Percentiles rank a stretch among this genome's conserved stretches.
These are phyloP conservation scores for Collariella sp. DNA, from an alignment of 495 filamentous ascomycete genomes.

Conservation along the genomic window DNA sequence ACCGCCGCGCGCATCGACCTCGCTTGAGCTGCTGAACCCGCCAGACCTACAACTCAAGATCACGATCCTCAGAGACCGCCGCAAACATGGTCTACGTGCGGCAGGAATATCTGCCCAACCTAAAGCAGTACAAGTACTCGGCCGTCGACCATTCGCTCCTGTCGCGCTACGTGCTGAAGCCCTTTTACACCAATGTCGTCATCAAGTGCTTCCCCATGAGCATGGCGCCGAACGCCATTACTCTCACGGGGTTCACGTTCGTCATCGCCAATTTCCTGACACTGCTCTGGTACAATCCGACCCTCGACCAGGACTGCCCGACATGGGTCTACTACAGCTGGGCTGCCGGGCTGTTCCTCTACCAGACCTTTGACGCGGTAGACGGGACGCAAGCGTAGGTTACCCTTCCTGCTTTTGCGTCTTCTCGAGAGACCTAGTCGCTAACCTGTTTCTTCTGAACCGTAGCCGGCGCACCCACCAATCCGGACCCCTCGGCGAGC, in stretches of 20 bases:
- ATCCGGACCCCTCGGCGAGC: slow-evolving; percentile 86
- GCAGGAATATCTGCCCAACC: slow-evolving; percentile 76
- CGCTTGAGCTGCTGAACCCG: background rate
- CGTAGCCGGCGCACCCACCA: slow-evolving; percentile 76
- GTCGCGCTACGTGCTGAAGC: slow-evolving; percentile 88
- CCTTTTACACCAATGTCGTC: slow-evolving; percentile 91
- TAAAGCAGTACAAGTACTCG: slow-evolving; percentile 88
- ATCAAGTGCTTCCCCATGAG: slow-evolving; percentile 89
- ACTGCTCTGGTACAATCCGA: slow-evolving; percentile 93
- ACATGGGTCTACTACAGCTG: slow-evolving; percentile 90
- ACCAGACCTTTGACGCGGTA: slow-evolving; percentile 97
- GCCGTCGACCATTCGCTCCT: slow-evolving; percentile 80
- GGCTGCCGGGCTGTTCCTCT: slow-evolving; percentile 83
- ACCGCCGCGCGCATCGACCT: background rate
- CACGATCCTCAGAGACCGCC: background rate
- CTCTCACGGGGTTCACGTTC: slow-evolving; percentile 83
- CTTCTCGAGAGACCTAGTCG: background rate
- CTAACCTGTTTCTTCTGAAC: slow-evolving; percentile 16
- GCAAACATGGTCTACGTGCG: slow-evolving; percentile 73
- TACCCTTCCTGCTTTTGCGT: background rate
- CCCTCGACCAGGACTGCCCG: slow-evolving; percentile 85
- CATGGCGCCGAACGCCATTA: slow-evolving; percentile 87
- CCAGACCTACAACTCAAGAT: background rate
- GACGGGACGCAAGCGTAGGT: slow-evolving; percentile 88
- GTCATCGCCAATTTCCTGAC: slow-evolving; percentile 88